Base-by-base conservation (phyloP, 1,139 yeast genomes). In the Magnusiomyces magnusii region DNA sequence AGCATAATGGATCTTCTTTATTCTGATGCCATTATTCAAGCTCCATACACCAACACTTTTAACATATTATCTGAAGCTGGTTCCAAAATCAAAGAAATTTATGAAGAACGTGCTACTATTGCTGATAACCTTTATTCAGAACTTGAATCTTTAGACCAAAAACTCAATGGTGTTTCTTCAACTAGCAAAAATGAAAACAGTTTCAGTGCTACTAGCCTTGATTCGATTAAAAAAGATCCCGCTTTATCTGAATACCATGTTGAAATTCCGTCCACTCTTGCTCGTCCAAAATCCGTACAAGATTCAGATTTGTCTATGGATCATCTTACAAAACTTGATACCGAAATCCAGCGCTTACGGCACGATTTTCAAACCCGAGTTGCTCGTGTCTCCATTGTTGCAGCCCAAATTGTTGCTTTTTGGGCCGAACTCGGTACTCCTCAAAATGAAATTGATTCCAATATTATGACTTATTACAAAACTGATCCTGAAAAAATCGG, bases 391-490 rank as follows among this genome's bases (percentile, higher is more conserved):
- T 62, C 66, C 1, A 62, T 64, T 13, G 58, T 60, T 24, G 67
- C 73, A 1, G 50, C 64, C 19, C 63, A 62, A 9, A 71, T 73
- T 24, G 72, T 68, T 19, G 57, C 62, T 21, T 61, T 73, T 15
- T 72, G 74, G 74, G 70, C 70, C 0, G 73, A 71, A 55, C 66
- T 72, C n/a, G 75, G 73, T 2, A 69, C 73, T 0, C 66, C 72
- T 0, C 73, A 71, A 57, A 61, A 64, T 1, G 66, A 68, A 10
- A 64, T 70, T 27, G 74, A 73, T 55, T 47, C 65, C 7, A 55
- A 56, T 7, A 67, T 70, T 27, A 57, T 71, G 51, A 54, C 62
- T 1, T 55, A 62, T 44, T 68, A 66, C 56, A 64, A 68, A 51
- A 60, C 64, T 1, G 58, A 60, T 15, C 72, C 74, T 0, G 70